phyloP scores from a whole-genome alignment of 2,329 filamentous ascomycete species.

The Aspergillus sp. region DNA sequence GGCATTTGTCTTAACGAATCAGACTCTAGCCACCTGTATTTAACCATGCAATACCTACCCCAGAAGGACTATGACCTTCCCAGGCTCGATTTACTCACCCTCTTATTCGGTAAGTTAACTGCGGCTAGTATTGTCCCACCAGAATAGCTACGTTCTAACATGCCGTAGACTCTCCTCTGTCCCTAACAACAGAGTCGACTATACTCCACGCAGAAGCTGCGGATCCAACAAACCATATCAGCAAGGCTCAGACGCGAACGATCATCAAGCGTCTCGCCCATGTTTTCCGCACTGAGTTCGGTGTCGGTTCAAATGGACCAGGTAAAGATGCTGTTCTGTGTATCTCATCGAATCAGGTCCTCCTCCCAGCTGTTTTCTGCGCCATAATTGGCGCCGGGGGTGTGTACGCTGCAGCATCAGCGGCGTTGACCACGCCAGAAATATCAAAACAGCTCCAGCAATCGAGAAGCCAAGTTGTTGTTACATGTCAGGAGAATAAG shows the following conservation, averaged over 20 bases:
- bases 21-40: neutral
- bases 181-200: constrained; percentile 45
- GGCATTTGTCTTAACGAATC: neutral
- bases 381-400: constrained; percentile 60
- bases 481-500: constrained; percentile 24
- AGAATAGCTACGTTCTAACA: neutral
- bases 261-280: constrained; percentile 56
- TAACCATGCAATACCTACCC: constrained; percentile 16
- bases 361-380: constrained; percentile 56
- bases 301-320: constrained; percentile 51
- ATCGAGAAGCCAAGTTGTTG: constrained; percentile 8
- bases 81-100: constrained; percentile 12
- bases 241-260: constrained; percentile 50
- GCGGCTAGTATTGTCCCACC: no score
- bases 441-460: constrained; percentile 9
- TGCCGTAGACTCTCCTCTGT: constrained; percentile 10
- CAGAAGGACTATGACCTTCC: constrained; percentile 15
- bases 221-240: constrained; percentile 55
- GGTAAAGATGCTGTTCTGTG: constrained; percentile 56
- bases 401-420: constrained; percentile 55
- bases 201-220: constrained; percentile 59
- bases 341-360: constrained; percentile 57
- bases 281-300: constrained; percentile 55
- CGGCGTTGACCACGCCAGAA: constrained; percentile 45
- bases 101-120: constrained; percentile 10